A percentile compares a stretch with the other conserved stretches of the same genome.
phyloP scores from a whole-genome alignment of 2,329 filamentous ascomycete genomes.

The Tolypocladium ophioglossoides region DNA sequence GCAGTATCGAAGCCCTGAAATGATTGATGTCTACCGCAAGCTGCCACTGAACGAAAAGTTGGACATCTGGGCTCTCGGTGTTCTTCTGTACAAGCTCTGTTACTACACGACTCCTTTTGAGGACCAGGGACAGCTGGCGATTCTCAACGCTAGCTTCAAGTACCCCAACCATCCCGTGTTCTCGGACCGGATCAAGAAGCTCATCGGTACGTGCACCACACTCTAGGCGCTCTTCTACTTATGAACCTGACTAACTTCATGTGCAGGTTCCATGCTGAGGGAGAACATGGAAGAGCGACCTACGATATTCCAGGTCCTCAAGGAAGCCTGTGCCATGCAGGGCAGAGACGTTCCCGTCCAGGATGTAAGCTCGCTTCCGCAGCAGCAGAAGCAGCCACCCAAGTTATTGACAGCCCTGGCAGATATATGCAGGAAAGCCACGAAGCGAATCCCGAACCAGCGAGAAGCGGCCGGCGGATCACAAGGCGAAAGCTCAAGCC shows the following conservation, averaged over 20 bases:
- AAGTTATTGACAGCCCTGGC: constrained; percentile 4
- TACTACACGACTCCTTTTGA: constrained; percentile 99
- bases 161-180: constrained; percentile 84
- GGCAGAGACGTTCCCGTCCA: constrained; percentile 77
- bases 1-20: constrained; percentile 95
- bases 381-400: neutral
- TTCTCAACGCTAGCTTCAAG: constrained; percentile 89
- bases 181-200: constrained; percentile 76
- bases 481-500: constrained; percentile 41
- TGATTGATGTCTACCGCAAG: constrained; percentile 96
- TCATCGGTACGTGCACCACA: constrained; percentile 56
- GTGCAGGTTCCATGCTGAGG: constrained; percentile 72
- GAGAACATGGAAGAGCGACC: constrained; percentile 71
- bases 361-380: constrained; percentile 53
- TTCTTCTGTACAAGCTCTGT: constrained; percentile 93
- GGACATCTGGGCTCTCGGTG: constrained; percentile 94
- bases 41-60: constrained; percentile 97
- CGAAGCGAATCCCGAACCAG: constrained; percentile 49
- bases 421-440: constrained; percentile 62
- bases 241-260: neutral
- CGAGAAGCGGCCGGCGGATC: constrained; percentile 42
- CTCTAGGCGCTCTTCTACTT: no score
- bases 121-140: constrained; percentile 93
- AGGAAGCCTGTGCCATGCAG: constrained; percentile 81
- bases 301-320: constrained; percentile 88